A percentile compares a stretch with the other conserved stretches of the same genome.
These are phyloP conservation scores for Eucalyptus marginata DNA, from an alignment of 345 rosid species.

Conservation along the genomic window DNA sequence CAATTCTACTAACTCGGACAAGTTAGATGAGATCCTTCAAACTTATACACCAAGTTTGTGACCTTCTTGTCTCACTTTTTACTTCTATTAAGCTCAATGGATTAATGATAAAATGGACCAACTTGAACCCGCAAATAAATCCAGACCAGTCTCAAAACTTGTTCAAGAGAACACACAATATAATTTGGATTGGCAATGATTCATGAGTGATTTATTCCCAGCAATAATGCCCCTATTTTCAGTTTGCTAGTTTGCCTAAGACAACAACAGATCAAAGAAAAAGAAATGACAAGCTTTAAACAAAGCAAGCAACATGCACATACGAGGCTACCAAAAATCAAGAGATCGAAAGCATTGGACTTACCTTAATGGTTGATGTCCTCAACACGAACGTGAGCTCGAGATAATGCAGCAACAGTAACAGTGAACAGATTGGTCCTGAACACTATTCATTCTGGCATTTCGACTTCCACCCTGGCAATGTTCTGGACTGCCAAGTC, in stretches of 20 bases:
- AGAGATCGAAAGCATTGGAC: not conserved
- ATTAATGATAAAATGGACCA: not conserved
- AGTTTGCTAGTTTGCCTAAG: not conserved
- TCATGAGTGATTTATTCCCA: not conserved
- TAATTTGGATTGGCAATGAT: not conserved
- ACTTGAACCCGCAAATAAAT: not conserved
- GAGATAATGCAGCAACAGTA: not conserved
- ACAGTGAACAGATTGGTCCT: not conserved
- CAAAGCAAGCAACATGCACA: not conserved
- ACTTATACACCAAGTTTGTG: not conserved
- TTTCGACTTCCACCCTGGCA: not conserved
- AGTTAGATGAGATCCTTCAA: not conserved
- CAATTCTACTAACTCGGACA: not conserved
- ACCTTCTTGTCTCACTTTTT: not conserved
- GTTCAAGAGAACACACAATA: not conserved
- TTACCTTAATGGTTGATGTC: not conserved
- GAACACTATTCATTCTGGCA: not conserved
- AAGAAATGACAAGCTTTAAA: not conserved
- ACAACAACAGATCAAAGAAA: not conserved
- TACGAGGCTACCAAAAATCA: not conserved
- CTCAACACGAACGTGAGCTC: not conserved
- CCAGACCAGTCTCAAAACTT: not conserved
- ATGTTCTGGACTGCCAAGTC: not conserved
- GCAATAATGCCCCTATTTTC: not conserved
- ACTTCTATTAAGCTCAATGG: not conserved